Percentiles rank a stretch among this genome's conserved stretches.
These are phyloP conservation scores for Spinacia oleracea DNA, from an alignment of 179 eudicot genomes.

Conservation along the genomic window DNA sequence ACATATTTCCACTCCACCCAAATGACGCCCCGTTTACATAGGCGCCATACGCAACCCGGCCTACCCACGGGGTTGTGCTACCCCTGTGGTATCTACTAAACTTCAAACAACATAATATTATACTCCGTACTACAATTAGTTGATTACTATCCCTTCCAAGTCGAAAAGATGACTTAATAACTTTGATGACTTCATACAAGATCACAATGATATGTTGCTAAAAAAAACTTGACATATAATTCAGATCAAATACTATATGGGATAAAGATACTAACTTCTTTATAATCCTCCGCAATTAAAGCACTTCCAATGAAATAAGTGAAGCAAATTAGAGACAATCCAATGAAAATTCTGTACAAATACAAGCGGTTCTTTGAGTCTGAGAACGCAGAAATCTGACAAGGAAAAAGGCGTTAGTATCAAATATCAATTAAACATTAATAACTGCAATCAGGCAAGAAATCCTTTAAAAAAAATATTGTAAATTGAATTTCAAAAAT, in stretches of 20 bases:
- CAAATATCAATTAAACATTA: neutral
- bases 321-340: slow-evolving; percentile 32
- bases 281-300: slow-evolving; percentile 35
- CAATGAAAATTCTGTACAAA: slow-evolving; percentile 31
- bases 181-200: neutral
- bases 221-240: neutral
- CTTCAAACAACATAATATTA: neutral
- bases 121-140: neutral
- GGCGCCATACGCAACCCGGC: too few species aligned
- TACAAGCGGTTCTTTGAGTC: slow-evolving; percentile 36
- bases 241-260: neutral
- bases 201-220: neutral
- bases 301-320: slow-evolving; percentile 36
- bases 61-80: too few species aligned
- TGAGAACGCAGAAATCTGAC: slow-evolving; percentile 30
- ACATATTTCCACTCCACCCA: too few species aligned
- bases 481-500: too few species aligned
- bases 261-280: slow-evolving; percentile 29
- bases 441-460: neutral
- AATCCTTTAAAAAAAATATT: too few species aligned
- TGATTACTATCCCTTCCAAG: neutral
- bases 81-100: neutral
- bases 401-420: neutral
- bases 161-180: neutral
- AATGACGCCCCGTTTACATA: too few species aligned